These are phyloP conservation scores for Alternaria infectoria DNA, from an alignment of 2,329 filamentous ascomycete genomes.

Conservation along the genomic window DNA sequence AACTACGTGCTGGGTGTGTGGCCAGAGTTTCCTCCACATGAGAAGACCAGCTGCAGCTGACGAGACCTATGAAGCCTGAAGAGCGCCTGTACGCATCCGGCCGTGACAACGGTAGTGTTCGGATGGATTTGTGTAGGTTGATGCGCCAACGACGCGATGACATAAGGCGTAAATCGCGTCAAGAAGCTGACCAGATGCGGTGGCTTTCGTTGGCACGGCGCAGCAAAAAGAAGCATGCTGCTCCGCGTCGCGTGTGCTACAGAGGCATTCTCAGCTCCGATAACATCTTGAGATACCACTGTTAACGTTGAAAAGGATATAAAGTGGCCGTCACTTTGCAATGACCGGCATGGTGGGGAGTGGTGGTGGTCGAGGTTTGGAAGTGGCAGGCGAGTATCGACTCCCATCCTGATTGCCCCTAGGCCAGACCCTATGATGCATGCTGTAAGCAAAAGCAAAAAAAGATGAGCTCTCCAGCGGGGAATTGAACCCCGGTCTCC, in stretches of 20 bases:
- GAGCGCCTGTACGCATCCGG: neutral
- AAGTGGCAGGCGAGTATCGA: neutral
- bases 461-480: constrained; percentile 9
- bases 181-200: neutral
- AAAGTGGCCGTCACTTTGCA: neutral
- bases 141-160: neutral
- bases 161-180: neutral
- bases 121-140: neutral
- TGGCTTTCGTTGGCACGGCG: neutral
- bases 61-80: too few species aligned
- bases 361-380: neutral
- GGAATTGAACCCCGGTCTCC: constrained; percentile 17
- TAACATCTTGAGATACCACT: neutral
- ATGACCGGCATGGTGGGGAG: neutral
- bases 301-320: neutral
- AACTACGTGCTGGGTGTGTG: neutral
- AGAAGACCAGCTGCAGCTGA: neutral
- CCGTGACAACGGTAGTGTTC: rapidly evolving
- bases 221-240: neutral
- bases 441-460: neutral
- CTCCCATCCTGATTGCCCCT: neutral
- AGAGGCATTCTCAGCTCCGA: neutral
- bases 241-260: neutral
- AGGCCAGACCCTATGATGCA: neutral
- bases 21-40: neutral